These are phyloP conservation scores for Dissophora ornata DNA, from an alignment of 192 early-diverging fungal species.

Conservation along the genomic window DNA sequence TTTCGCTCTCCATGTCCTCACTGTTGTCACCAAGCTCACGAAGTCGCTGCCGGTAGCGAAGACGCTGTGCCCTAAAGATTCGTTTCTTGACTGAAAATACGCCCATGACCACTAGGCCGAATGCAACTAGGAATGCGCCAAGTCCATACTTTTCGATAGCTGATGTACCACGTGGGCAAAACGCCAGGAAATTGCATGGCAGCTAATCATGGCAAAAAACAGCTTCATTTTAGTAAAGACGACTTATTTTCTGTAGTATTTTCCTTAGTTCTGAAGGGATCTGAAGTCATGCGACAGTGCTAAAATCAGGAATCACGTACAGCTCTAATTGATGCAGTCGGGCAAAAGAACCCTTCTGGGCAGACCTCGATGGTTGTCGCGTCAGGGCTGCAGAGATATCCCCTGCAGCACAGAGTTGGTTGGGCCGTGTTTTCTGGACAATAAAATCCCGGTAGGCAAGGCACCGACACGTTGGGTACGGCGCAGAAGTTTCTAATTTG, in stretches of 20 bases:
- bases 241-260: too few species aligned
- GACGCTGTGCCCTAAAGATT: conserved; percentile 31
- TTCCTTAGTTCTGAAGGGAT: too few species aligned
- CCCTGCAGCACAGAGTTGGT: conserved; percentile 68
- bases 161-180: conserved; percentile 48
- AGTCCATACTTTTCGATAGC: conserved; percentile 42
- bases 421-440: conserved; percentile 64
- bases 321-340: conserved; percentile 20
- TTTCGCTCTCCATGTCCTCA: conserved; percentile 23
- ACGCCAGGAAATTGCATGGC: conserved; percentile 32
- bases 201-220: too few species aligned
- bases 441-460: conserved; percentile 53
- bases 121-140: conserved; percentile 26
- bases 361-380: conserved; percentile 58
- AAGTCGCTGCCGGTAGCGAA: conserved; percentile 32
- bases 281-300: too few species aligned
- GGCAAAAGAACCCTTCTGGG: conserved; percentile 53
- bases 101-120: conserved; percentile 28
- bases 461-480: conserved; percentile 32
- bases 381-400: conserved; percentile 64
- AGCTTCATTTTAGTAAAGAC: too few species aligned
- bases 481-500: conserved; percentile 38
- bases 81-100: conserved; percentile 46
- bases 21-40: conserved; percentile 30
- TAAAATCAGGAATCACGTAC: conserved; percentile 7